phyloP scores from a whole-genome alignment of 2,329 filamentous ascomycete genomes.

The Penicillium sp. region DNA sequence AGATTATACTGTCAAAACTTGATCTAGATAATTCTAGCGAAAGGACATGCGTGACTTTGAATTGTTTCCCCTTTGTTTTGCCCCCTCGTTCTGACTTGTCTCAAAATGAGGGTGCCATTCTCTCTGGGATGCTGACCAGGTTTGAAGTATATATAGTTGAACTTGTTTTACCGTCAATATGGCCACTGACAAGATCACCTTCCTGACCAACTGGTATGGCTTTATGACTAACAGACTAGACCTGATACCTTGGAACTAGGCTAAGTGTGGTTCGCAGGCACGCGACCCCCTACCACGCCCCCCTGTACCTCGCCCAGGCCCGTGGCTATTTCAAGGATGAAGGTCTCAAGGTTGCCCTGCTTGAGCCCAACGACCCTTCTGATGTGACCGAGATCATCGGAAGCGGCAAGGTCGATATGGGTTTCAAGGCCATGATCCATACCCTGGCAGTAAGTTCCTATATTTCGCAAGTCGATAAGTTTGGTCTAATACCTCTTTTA shows the following conservation, averaged over 20 bases:
- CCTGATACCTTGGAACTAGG: conserved; percentile 5
- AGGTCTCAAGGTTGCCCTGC: conserved; percentile 71
- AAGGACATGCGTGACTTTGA: conserved; percentile 75
- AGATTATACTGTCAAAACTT: conserved; percentile 80
- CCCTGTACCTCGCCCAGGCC: conserved; percentile 72
- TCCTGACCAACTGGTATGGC: conserved; percentile 75
- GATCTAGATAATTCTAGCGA: conserved; percentile 85
- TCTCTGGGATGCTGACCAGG: conserved; percentile 31
- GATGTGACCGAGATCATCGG: conserved; percentile 82
- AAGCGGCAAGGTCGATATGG: conserved; percentile 71
- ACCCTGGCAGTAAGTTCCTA: conserved; percentile 62
- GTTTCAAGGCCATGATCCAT: conserved; percentile 83
- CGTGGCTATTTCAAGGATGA: conserved; percentile 73
- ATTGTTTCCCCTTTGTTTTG: conserved; percentile 32
- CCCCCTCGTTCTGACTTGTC: conserved; percentile 13
- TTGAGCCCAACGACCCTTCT: conserved; percentile 76
- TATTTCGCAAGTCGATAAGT: neutral
- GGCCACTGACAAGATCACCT: conserved; percentile 82
- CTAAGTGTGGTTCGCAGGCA: conserved; percentile 57
- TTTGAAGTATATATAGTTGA: conserved; percentile 27
- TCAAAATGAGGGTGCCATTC: conserved; percentile 5
- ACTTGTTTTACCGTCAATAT: conserved; percentile 51
- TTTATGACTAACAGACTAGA: neutral
- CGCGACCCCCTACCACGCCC: conserved; percentile 77
- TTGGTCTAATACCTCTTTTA: conserved; percentile 29